Conservation (phyloP, 768 basidiomycete species). For the Serendipita vermifera region DNA sequence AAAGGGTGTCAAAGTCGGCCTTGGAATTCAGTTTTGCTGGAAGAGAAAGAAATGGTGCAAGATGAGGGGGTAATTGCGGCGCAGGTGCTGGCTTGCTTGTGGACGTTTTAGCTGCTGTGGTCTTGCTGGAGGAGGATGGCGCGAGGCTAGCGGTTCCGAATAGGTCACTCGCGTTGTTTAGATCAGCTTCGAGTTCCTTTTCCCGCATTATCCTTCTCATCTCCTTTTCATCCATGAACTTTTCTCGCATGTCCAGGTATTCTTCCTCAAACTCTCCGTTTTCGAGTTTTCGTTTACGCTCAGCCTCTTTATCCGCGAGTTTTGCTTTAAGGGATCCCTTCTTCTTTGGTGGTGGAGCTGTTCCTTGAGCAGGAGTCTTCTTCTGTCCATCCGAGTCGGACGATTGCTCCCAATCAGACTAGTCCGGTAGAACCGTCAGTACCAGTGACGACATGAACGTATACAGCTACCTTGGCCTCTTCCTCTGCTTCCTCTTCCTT, state of each 20-base stretch:
- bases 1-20: constrained; percentile 71
- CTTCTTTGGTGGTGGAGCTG: constrained; percentile 68
- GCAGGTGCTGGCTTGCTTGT: background rate
- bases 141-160: constrained; percentile 54
- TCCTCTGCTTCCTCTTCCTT: background rate
- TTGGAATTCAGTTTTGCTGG: constrained; percentile 75
- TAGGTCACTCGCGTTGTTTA: constrained; percentile 70
- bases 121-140: constrained; percentile 15
- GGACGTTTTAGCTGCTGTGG: constrained; percentile 36
- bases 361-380: constrained; percentile 30
- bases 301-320: constrained; percentile 81
- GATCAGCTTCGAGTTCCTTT: constrained; percentile 73
- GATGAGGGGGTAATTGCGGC: background rate
- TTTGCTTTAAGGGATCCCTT: constrained; percentile 87
- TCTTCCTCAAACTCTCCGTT: constrained; percentile 29
- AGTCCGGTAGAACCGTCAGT: no score
- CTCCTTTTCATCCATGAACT: constrained; percentile 35
- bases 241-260: background rate
- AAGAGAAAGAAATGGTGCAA: constrained; percentile 25
- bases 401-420: constrained; percentile 76
- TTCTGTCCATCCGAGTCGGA: constrained; percentile 56
- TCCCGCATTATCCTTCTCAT: constrained; percentile 68
- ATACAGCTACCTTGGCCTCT: background rate
- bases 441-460: no score
- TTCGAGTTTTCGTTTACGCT: constrained; percentile 41